Base-by-base conservation (phyloP, 164 flowering plant genomes). In the Macadamia integrifolia region DNA sequence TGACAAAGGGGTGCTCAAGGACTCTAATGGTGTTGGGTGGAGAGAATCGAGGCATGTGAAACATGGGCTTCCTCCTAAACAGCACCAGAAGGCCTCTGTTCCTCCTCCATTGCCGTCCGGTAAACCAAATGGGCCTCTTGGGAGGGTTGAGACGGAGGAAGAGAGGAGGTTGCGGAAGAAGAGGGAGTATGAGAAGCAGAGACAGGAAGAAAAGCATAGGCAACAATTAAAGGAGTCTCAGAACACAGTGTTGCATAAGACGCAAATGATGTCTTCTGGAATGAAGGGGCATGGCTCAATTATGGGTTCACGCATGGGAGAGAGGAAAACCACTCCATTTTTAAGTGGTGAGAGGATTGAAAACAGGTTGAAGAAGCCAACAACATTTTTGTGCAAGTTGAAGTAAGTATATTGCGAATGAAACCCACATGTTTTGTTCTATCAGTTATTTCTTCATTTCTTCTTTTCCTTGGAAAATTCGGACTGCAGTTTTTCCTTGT, bases 341-440 rank as follows among this genome's bases (percentile, higher is more conserved):
- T 70, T 92, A 68, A 72, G 79, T 30, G 84, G 88, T 3, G 97
- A 94, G 64, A 86, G 98, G 79, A 67, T 80, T 49, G 99, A 94
- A 64, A 92, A 90, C 78, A 83, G 91, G 67, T 80, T 94, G 74
- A 94, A 89, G 83, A 94, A 92, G 80, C 98, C 96, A 6, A 94
- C 99, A 0, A 90, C 99, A 0, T 94, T 94, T 72, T 71, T 92
- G 70, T 92, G 98, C 90, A 92, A 89, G 80, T 71, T 94, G 81
- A 94, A 90, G 99, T 90, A 77, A 86, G 98, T 85, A 74, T 75
- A 32, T 69, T n/a, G 65, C 17, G 18, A 9, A 15, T 12, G 31
- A n/a, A 1, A 57, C 30, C 53, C 18, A 17, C 5, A 60, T 52
- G 18, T 9, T 28, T 53, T 2, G 52, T 48, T 60, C 8, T 40